Base-by-base conservation (phyloP, 176 grass and related monocot genomes). In the Thinopyrum elongatum region DNA sequence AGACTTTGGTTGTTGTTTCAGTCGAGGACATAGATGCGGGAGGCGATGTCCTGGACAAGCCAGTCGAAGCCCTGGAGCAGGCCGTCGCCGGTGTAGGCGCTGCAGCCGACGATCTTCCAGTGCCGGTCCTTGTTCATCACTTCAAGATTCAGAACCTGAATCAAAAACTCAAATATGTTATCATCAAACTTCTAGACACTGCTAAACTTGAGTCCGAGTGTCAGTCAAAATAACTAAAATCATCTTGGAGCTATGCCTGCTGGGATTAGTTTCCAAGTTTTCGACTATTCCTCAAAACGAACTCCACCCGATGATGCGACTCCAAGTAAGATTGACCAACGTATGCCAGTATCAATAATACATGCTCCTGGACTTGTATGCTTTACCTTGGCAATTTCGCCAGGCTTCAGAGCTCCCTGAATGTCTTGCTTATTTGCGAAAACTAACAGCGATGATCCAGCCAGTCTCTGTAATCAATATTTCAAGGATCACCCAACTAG, bases 401-500 rank as follows among this genome's bases (percentile, higher is more conserved):
- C 41, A 4, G 78, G 39, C 79, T 81, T 81, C 38, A 92, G 33
- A 59, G 88, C 88, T 12, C 84, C 84, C 65, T 94, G 90, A 19
- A 94, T 94, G 86, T 90, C 92, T 38, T 91, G 92, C 65, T 94
- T 94, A 78, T 94, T 94, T 76, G 92, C 86, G 47, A 92, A 92
- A 13, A 94, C 78, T 74, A 94, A 77, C 44, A 94, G 86, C 10
- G 87, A 94, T 41, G 89, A 78, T 76, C 90, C 90, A 44, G 90
- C 87, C 84, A 92, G 38, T 77, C 93, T 86, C 93, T 95, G 90
- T 36, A 60, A 74, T 26, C 8, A 42, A 60, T 11, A 77, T 9
- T 19, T 16, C 74, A 65, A 59, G 11, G 13, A 33, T 42, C 0
- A 21, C 7, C 70, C 12, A 0, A 47, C 3, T 73, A 59, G 59